Evolutionary conservation across 2,329 filamentous ascomycete genomes (phyloP), one percentile per base, ranked within the genome.

Genomic region (Paraconiothyrium sp.): DNA sequence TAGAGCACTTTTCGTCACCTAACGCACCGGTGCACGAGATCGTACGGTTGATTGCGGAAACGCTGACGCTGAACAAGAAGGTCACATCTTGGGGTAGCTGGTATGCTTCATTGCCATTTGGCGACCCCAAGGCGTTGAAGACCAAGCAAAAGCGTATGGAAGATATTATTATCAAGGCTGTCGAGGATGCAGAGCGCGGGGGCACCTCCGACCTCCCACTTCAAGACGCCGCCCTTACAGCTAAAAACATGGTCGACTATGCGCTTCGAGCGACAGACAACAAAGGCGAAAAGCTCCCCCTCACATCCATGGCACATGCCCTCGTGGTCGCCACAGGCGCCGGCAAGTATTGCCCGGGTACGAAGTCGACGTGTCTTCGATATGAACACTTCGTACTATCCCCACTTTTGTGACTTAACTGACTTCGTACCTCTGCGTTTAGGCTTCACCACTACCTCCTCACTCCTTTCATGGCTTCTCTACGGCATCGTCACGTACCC

Each of bases 31-130:
- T 84, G 0, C 83, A 87, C 67, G 79, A 83, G 51, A 83, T 89
- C 74, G 83, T 88, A 0, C 68, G 77, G 44, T 64, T 75, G 10
- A 85, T 89, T 47, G 86, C 83, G 0, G 79, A 85, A 47, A 66
- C 79, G 0, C 78, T 90, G 2, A 78, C 80, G 32, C 74, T 90
- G 13, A 89, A 88, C 74, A 89, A 89, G 77, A 86, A 86, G 69
- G 78, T 88, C 8, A 81, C 85, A 0, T 81, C 83, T 0, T 81
- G 82, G 69, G 85, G 85, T 1, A 77, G 79, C 51, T 89, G 86
- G 86, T 89, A 89, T 60, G 76, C 76, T 1, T 73, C 77, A 8
- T 67, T 90, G 32, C 88, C 88, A 0, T 89, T 89, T 57, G 87
- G 87, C 6, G 85, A 87, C 47, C 83, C 85, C 0, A 61, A 65